Percentiles rank a stretch among this genome's conserved stretches.
phyloP scores from a whole-genome alignment of 2,329 filamentous ascomycete genomes.

The Aspergillus phoenicis region DNA sequence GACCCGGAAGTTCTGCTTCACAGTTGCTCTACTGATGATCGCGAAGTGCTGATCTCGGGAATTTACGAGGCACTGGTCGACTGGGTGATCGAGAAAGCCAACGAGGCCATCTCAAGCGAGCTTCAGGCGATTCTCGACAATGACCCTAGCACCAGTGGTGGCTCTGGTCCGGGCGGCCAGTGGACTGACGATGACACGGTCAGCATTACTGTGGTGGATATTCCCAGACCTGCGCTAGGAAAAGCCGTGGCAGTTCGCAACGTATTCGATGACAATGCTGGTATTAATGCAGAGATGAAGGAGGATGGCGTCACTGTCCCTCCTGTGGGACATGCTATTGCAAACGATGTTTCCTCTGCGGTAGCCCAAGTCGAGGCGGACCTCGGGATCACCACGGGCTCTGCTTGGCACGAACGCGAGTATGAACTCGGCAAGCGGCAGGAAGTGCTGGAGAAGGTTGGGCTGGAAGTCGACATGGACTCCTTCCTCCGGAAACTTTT shows the following conservation, averaged over 20 bases:
- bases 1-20: slow-evolving; percentile 79
- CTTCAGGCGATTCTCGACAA: slow-evolving; percentile 67
- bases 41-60: slow-evolving; percentile 77
- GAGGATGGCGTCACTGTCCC: slow-evolving; percentile 83
- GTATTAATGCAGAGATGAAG: slow-evolving; percentile 97
- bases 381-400: slow-evolving; percentile 71
- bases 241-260: slow-evolving; percentile 88
- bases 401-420: slow-evolving; percentile 71
- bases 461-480: slow-evolving; percentile 76
- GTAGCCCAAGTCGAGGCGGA: slow-evolving; percentile 76
- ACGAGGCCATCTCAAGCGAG: slow-evolving; percentile 77
- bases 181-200: slow-evolving; percentile 77
- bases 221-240: slow-evolving; percentile 76
- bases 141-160: slow-evolving; percentile 66
- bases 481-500: slow-evolving; percentile 81
- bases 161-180: slow-evolving; percentile 60
- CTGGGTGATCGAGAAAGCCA: slow-evolving; percentile 89
- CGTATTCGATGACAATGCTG: slow-evolving; percentile 87
- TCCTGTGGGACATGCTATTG: slow-evolving; percentile 74
- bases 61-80: slow-evolving; percentile 94
- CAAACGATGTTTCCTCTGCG: slow-evolving; percentile 84
- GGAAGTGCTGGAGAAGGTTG: slow-evolving; percentile 81
- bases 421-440: slow-evolving; percentile 80
- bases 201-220: slow-evolving; percentile 82
- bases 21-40: slow-evolving; percentile 81